Base-by-base conservation (phyloP, 192 early-diverging fungal genomes). In the Martensiomyces pterosporus region DNA sequence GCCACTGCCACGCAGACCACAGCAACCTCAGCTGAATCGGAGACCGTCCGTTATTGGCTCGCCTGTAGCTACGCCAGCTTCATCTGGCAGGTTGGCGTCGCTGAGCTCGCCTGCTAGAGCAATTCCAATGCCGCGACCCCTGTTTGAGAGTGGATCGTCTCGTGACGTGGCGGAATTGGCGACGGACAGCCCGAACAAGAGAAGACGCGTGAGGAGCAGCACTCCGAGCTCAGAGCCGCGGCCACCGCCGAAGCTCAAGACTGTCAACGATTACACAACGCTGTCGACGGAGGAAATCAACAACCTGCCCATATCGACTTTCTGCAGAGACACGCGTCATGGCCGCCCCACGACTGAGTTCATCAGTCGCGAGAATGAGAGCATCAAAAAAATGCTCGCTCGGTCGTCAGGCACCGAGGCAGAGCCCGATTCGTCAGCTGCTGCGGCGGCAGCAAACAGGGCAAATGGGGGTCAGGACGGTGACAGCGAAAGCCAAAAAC, bases 301-400 rank as follows among this genome's bases (percentile, higher is more conserved):
- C 50, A 61, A 41, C 32, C 25, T 74, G 45, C 58, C 70, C 3
- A 67, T 74, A 3, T 36, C 58, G 1, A 67, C 54, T 21, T 74
- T 74, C 36, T 74, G 70, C 44, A 47, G 54, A n/a, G 64, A 74
- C 39, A 52, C 39, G 9, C 49, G 55, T 22, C 54, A 67, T 21
- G 70, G 70, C 4, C 23, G 7, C n/a, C 70, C 70, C 7, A 74
- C 70, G 3, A 5, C 48, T 0, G 59, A 67, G 41, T 74, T 57
- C 39, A 54, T 74, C 34, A 64, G 62, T n/a, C 44, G 47, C 14
- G 70, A 74, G 21, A 74, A 74, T 39, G 47, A 51, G 4, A 15
- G 43, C 7, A 44, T 74, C 2, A 57, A 55, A 34, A 66, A 52
- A 42, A 23, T 71, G 24, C 47, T 58, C 47, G 58, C 51, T 25